Percentiles rank a stretch among this genome's conserved stretches.
Conservation (phyloP, 2,329 filamentous ascomycete genomes). For the Clonostachys sp. region DNA sequence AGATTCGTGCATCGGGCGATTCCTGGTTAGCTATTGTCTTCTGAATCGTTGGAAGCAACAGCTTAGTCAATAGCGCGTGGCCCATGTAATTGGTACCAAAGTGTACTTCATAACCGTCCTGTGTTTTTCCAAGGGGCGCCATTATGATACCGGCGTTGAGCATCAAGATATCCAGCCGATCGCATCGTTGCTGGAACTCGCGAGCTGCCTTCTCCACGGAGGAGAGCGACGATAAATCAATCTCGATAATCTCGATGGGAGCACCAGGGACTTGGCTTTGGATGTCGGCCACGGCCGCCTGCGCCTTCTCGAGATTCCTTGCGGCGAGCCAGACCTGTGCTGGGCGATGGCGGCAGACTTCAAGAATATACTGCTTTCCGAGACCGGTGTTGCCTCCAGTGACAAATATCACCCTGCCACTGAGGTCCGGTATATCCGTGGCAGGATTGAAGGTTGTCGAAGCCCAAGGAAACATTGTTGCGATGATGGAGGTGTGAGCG, state of each 20-base stretch:
- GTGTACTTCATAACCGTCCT: slow-evolving; percentile 39
- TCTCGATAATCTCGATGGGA: slow-evolving; percentile 18
- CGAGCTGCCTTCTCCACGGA: slow-evolving; percentile 31
- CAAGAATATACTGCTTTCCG: slow-evolving; percentile 42
- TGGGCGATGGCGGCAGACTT: slow-evolving; percentile 4
- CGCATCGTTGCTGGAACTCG: slow-evolving; percentile 20
- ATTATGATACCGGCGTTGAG: slow-evolving; percentile 39
- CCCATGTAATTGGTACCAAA: slow-evolving; percentile 41
- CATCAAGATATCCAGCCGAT: slow-evolving; percentile 33
- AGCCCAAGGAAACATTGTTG: not conserved
- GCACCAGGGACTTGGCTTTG: slow-evolving; percentile 26
- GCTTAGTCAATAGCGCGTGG: slow-evolving; percentile 33
- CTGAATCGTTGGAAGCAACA: slow-evolving; percentile 18
- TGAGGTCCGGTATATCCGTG: slow-evolving; percentile 52
- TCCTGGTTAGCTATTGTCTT: slow-evolving; percentile 7
- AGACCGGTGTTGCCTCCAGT: slow-evolving; percentile 81
- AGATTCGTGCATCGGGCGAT: slow-evolving; percentile 1
- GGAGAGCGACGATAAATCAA: slow-evolving; percentile 37
- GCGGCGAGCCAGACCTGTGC: slow-evolving; percentile 3
- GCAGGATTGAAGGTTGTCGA: slow-evolving; percentile 1
- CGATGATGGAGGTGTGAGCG: not conserved
- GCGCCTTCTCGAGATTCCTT: slow-evolving; percentile 41
- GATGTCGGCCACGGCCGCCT: slow-evolving; percentile 33
- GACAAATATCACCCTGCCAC: slow-evolving; percentile 72
- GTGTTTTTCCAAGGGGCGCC: slow-evolving; percentile 21